A percentile compares a stretch with the other conserved stretches of the same genome.
Conservation (phyloP, 2,329 filamentous ascomycete species). For the Onygena corvina region DNA sequence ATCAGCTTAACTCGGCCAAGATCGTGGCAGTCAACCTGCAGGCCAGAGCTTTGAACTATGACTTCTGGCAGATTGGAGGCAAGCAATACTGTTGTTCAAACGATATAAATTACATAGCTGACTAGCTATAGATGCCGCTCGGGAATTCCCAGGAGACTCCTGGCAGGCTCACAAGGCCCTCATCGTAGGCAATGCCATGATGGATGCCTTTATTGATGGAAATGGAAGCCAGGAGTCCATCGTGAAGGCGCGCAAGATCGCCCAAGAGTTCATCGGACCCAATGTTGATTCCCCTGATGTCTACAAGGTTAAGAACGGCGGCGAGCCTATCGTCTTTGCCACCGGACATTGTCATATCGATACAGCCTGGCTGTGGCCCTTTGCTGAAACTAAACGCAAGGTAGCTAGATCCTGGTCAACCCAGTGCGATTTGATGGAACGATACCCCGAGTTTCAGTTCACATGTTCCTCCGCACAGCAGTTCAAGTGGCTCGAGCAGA, state of each 20-base stretch:
- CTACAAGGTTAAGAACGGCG: slow-evolving; percentile 64
- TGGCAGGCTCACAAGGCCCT: slow-evolving; percentile 83
- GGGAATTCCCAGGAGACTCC: slow-evolving; percentile 78
- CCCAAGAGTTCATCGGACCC: slow-evolving; percentile 67
- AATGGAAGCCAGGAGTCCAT: slow-evolving; percentile 62
- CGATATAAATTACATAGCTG: neutral
- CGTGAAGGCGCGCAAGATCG: slow-evolving; percentile 67
- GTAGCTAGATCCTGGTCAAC: slow-evolving; percentile 92
- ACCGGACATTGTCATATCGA: slow-evolving; percentile 98
- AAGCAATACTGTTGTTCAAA: slow-evolving; percentile 13
- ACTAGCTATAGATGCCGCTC: slow-evolving; percentile 55
- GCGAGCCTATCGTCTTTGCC: slow-evolving; percentile 65
- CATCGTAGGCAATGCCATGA: slow-evolving; percentile 72
- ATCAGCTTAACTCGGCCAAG: slow-evolving; percentile 60
- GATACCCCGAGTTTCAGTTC: slow-evolving; percentile 88
- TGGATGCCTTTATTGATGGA: slow-evolving; percentile 76
- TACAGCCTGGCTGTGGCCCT: slow-evolving; percentile 97
- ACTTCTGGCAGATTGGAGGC: slow-evolving; percentile 82
- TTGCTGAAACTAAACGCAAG: slow-evolving; percentile 94
- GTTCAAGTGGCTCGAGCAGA: slow-evolving; percentile 88
- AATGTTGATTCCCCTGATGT: slow-evolving; percentile 72
- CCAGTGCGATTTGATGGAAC: slow-evolving; percentile 88
- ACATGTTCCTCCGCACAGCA: slow-evolving; percentile 90
- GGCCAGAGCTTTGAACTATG: slow-evolving; percentile 70
- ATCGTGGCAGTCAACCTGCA: slow-evolving; percentile 83